These are phyloP conservation scores for Dactylellina haptotyla DNA, from an alignment of 2,329 filamentous ascomycete genomes.

Conservation along the genomic window DNA sequence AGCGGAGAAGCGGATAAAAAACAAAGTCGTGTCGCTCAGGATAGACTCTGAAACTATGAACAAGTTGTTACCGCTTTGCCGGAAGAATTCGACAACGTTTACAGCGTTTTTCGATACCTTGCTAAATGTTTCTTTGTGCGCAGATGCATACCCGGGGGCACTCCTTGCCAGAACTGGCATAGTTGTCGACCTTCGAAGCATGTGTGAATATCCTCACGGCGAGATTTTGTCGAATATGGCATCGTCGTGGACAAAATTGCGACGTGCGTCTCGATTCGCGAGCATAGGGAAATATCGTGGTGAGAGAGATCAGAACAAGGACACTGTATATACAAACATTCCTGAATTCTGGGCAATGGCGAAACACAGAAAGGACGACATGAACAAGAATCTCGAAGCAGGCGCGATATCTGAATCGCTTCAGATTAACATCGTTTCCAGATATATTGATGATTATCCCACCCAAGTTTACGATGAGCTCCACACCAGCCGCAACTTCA, in stretches of 20 bases:
- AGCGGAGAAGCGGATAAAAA: conserved; percentile 13
- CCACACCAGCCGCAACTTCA: conserved; percentile 10
- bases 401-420: conserved; percentile 6
- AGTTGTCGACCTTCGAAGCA: conserved; percentile 1
- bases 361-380: not conserved
- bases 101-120: conserved; percentile 22
- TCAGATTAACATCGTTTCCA: not conserved
- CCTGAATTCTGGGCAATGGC: conserved; percentile 17
- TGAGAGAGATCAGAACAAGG: no score
- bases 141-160: conserved; percentile 9
- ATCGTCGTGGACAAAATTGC: conserved; percentile 4
- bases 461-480: not conserved
- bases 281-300: conserved; percentile 3
- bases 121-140: conserved; percentile 6
- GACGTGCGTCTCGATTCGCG: not conserved
- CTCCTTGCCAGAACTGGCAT: not conserved
- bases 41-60: conserved; percentile 4
- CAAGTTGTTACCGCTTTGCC: conserved; percentile 1
- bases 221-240: conserved; percentile 21
- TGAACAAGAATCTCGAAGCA: conserved; percentile 5
- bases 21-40: conserved; percentile 22
- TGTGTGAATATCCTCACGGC: conserved; percentile 10
- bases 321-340: conserved; percentile 1
- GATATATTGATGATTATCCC: conserved; percentile 15
- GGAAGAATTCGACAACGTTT: conserved; percentile 4